Percentiles rank a stretch among this genome's conserved stretches.
phyloP scores from a whole-genome alignment of 306 rosid species.

The Mimosa bimucronata region DNA sequence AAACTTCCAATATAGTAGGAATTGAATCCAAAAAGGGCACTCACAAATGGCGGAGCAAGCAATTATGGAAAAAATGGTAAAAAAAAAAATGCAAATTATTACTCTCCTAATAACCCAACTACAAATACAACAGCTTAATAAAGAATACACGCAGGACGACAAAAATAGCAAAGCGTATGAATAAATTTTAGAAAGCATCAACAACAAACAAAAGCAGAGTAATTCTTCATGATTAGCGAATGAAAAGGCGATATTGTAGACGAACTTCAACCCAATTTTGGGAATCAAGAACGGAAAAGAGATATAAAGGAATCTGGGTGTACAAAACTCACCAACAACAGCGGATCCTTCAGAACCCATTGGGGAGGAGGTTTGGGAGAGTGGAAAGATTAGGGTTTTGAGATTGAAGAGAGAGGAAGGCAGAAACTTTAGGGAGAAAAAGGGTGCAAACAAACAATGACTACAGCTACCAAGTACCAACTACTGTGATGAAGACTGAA shows the following conservation, averaged over 20 bases:
- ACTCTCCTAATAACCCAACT: neutral
- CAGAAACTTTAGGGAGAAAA: constrained; percentile 3
- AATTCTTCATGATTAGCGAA: constrained; percentile 16
- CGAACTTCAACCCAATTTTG: neutral
- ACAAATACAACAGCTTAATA: constrained; percentile 15
- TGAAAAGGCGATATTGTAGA: neutral
- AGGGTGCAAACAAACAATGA: constrained; percentile 8
- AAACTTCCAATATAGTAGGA: neutral
- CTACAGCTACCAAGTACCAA: constrained; percentile 23
- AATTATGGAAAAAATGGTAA: neutral
- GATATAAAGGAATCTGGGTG: too few relatives aligned
- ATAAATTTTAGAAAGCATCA: constrained; percentile 9
- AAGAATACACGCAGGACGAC: neutral
- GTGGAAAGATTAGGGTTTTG: constrained; percentile 42
- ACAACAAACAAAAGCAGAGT: constrained; percentile 2
- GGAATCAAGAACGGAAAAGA: neutral
- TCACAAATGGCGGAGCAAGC: neutral
- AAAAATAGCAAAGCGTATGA: neutral
- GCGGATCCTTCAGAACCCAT: constrained; percentile 86
- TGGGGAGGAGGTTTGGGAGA: constrained; percentile 33
- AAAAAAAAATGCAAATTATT: constrained; percentile 19
- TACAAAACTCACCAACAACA: constrained; percentile 74
- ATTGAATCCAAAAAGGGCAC: too few relatives aligned
- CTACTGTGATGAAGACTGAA: neutral
- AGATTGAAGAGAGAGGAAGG: constrained; percentile 40